Percentiles rank a stretch among this genome's conserved stretches.
phyloP scores from a whole-genome alignment of 2,329 filamentous ascomycete species.

The Thielaviopsis punctulata region DNA sequence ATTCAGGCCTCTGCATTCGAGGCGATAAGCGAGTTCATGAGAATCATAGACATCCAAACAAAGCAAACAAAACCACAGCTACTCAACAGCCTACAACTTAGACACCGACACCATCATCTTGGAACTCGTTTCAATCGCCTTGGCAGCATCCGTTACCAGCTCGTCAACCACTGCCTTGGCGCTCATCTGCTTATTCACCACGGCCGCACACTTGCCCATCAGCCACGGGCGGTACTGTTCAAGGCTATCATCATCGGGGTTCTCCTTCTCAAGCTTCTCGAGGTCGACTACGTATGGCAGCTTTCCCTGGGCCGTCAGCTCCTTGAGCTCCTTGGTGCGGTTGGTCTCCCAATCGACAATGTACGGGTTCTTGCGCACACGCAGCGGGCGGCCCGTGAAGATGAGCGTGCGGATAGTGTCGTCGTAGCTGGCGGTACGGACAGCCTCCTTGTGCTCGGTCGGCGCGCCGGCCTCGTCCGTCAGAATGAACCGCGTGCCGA shows the following conservation, averaged over 20 bases:
- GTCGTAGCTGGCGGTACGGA: conserved; percentile 78
- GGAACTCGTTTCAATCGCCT: conserved; percentile 49
- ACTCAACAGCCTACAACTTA: conserved; percentile 42
- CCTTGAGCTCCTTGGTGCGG: conserved; percentile 76
- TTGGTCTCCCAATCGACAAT: conserved; percentile 95
- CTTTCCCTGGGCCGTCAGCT: conserved; percentile 72
- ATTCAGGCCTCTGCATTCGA: background rate
- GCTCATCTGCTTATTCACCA: conserved; percentile 80
- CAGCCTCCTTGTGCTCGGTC: conserved; percentile 86
- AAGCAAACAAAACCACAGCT: background rate
- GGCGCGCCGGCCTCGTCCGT: conserved; percentile 88
- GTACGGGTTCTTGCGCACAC: conserved; percentile 85
- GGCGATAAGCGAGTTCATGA: background rate
- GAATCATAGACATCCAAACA: background rate
- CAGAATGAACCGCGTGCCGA: conserved; percentile 90
- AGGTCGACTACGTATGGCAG: conserved; percentile 92
- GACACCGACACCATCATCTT: conserved; percentile 39
- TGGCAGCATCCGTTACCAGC: conserved; percentile 68
- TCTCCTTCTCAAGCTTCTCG: conserved; percentile 54
- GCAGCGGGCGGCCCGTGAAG: conserved; percentile 90
- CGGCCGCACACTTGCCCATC: conserved; percentile 93
- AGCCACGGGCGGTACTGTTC: conserved; percentile 82
- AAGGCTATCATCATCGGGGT: conserved; percentile 67
- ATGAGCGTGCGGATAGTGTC: conserved; percentile 96
- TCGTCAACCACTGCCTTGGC: conserved; percentile 91